Percentiles rank a stretch among this genome's conserved stretches.
phyloP scores from a whole-genome alignment of 129 eudicot genomes.

The Smallanthus sonchifolius region DNA sequence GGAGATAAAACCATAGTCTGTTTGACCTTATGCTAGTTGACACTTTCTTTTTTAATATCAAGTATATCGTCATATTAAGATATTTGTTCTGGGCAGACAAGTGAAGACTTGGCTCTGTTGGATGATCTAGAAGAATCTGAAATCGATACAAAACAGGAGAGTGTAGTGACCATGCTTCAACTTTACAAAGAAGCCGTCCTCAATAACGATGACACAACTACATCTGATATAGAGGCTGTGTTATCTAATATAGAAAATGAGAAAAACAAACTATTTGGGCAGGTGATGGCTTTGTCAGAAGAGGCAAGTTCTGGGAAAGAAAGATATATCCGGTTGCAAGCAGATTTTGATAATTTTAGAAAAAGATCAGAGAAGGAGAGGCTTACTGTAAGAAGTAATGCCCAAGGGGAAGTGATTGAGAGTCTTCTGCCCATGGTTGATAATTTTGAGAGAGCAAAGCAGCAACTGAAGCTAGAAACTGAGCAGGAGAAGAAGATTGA shows the following conservation, averaged over 20 bases:
- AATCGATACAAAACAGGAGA: conserved; percentile 26
- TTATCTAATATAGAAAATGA: conserved; percentile 49
- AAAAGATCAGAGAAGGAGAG: conserved; percentile 84
- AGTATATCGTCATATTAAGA: neutral
- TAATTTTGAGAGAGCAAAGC: conserved; percentile 91
- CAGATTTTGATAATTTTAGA: conserved; percentile 91
- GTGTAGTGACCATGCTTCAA: conserved; percentile 33
- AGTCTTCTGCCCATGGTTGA: conserved; percentile 94
- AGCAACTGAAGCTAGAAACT: conserved; percentile 69
- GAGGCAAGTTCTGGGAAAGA: conserved; percentile 78
- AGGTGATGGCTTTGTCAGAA: conserved; percentile 43
- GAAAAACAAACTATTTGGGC: conserved; percentile 46
- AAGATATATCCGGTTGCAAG: conserved; percentile 75
- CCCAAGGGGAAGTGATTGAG: conserved; percentile 87
- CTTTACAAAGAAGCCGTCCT: conserved; percentile 67
- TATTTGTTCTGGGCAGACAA: conserved; percentile 28
- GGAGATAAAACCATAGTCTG: neutral
- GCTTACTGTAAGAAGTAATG: conserved; percentile 59
- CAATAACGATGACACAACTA: conserved; percentile 47
- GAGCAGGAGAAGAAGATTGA: conserved; percentile 82
- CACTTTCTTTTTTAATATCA: neutral
- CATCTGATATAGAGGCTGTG: conserved; percentile 52
- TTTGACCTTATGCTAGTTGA: neutral
- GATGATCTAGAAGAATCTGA: conserved; percentile 26
- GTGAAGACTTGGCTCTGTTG: conserved; percentile 35